A percentile compares a stretch with the other conserved stretches of the same genome.
Conservation (phyloP, 805 yeast species). For the Zygoascus flipseniorum region DNA sequence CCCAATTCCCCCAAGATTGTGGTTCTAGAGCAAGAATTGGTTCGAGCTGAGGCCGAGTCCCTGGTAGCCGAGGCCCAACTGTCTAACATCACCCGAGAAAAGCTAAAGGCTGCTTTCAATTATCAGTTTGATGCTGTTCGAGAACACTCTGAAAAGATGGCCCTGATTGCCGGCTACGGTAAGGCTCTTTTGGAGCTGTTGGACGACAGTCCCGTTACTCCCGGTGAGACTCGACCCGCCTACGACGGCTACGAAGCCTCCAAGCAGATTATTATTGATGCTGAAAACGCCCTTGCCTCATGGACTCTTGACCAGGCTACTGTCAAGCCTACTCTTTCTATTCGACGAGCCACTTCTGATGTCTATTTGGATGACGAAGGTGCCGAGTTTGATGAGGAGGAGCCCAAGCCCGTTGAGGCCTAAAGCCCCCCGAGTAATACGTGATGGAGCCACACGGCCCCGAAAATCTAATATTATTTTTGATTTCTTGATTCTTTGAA, state of each 20-base stretch:
- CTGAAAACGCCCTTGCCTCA: constrained; percentile 87
- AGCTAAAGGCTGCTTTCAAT: constrained; percentile 93
- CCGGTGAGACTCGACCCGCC: constrained; percentile 98
- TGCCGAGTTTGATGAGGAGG: constrained; percentile 24
- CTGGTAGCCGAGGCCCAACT: constrained; percentile 98
- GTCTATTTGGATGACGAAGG: constrained; percentile 36
- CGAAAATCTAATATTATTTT: not conserved
- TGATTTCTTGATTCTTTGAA: not conserved
- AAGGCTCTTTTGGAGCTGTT: constrained; percentile 91
- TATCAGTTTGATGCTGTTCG: constrained; percentile 94
- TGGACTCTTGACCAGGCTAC: constrained; percentile 97
- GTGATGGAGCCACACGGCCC: not conserved
- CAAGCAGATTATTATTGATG: constrained; percentile 94
- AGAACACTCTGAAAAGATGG: constrained; percentile 92
- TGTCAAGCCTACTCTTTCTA: constrained; percentile 85
- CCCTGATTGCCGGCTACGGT: constrained; percentile 97
- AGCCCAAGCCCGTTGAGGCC: constrained; percentile 13
- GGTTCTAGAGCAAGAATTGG: constrained; percentile 95
- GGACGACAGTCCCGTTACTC: constrained; percentile 96
- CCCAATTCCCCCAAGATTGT: constrained; percentile 95
- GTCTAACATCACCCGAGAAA: constrained; percentile 96
- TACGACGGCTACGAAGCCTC: constrained; percentile 98
- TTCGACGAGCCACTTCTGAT: constrained; percentile 67
- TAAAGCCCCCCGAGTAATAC: not conserved
- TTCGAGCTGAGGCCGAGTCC: constrained; percentile 98